phyloP scores from a whole-genome alignment of 192 early-diverging fungal genomes.

The Podila horticola region DNA sequence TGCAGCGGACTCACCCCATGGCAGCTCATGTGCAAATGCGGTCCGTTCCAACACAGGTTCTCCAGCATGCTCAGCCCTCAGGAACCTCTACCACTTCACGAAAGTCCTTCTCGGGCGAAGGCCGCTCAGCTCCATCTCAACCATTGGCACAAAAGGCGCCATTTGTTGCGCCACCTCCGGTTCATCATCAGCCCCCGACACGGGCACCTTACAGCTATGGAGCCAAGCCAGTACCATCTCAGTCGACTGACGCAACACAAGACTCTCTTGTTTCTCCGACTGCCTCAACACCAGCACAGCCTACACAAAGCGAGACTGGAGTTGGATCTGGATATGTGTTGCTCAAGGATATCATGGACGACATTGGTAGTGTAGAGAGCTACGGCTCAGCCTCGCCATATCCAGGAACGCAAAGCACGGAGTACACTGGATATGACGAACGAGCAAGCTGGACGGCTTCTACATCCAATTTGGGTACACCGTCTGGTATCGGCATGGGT shows the following conservation, averaged over 20 bases:
- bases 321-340: too few relatives aligned
- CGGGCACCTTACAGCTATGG: conserved; percentile 33
- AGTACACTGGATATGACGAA: neutral
- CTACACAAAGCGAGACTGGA: too few relatives aligned
- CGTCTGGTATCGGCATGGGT: too few relatives aligned
- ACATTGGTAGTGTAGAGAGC: too few relatives aligned
- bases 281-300: neutral
- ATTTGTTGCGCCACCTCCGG: conserved; percentile 8
- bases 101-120: neutral
- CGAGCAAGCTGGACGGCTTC: neutral
- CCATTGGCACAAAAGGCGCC: neutral
- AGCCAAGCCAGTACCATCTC: neutral
- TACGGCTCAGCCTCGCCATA: neutral
- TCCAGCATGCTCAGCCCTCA: conserved; percentile 14
- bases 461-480: too few relatives aligned
- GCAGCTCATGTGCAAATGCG: conserved; percentile 23
- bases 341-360: too few relatives aligned
- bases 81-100: neutral
- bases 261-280: neutral
- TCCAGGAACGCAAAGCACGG: neutral
- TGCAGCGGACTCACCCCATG: conserved; percentile 19
- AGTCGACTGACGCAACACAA: neutral
- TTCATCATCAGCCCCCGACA: conserved; percentile 19
- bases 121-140: neutral
- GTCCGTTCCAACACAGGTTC: conserved; percentile 37